Conservation (phyloP, 257 asterid species). For the Eustoma russellianum region DNA sequence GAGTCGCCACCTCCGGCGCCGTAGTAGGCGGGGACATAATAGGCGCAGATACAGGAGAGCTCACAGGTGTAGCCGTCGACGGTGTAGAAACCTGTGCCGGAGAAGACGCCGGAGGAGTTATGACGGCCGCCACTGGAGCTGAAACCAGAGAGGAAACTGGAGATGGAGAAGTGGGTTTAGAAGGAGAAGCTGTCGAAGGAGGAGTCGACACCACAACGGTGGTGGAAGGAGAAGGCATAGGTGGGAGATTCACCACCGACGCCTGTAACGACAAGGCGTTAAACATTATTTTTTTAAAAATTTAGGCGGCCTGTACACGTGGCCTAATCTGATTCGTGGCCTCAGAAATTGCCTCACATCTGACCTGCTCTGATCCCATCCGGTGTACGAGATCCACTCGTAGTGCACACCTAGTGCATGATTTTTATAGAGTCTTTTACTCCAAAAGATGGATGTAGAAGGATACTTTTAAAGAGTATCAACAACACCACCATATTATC, state of each 20-base stretch:
- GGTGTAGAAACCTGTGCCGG: constrained; percentile 17
- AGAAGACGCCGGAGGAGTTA: constrained; percentile 1
- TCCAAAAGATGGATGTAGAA: no score
- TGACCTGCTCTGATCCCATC: no score
- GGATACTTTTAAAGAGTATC: no score
- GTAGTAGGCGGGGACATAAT: constrained; percentile 56
- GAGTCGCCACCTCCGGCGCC: constrained; percentile 51
- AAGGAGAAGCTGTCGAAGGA: constrained; percentile 27
- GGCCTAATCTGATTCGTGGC: no score
- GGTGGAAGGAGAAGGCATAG: constrained; percentile 22
- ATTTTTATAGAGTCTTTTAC: no score
- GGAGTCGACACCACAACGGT: constrained; percentile 13
- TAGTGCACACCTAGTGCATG: no score
- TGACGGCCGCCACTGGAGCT: background rate
- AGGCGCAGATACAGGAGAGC: constrained; percentile 29
- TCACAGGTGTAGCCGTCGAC: background rate
- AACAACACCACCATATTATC: no score
- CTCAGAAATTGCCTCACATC: no score
- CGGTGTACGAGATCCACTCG: no score
- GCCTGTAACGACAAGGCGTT: constrained; percentile 18
- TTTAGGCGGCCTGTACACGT: no score
- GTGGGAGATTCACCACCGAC: constrained; percentile 11
- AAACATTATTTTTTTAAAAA: no score
- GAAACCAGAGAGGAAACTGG: constrained; percentile 24
- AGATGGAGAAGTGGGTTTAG: constrained; percentile 15